Evolutionary conservation across 108 stramenopile species (phyloP), one percentile per base, ranked within the genome.

Genomic region (Thalassiosira profunda): DNA sequence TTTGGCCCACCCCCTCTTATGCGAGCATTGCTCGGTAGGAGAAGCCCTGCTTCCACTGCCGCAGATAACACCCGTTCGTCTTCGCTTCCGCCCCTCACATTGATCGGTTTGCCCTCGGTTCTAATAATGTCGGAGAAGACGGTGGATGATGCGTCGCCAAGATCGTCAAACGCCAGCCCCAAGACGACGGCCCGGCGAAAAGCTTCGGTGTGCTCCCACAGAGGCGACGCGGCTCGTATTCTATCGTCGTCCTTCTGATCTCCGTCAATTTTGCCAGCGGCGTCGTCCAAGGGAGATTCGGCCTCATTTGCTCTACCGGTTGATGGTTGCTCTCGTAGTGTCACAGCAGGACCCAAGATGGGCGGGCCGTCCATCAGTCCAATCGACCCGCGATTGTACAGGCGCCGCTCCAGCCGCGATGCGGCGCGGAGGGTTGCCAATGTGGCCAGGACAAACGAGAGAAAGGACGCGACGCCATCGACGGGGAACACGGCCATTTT

Each of bases 351-450:
- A 24, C 80, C 70, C 9, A 81, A 48, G 36, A 90, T 90, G 20
- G 68, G 64, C 12, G 90, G 90, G 17, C 90, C 90, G 18, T 92
- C 84, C 80, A 92, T 84, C 21, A 92, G 46, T 11, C 90, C 90
- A 42, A 92, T 87, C 15, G 66, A 53, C 5, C 82, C 83, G 48
- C 84, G 62, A 7, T 73, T 58, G 29, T 26, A 34, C n/a, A 87
- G 52, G 44, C 85, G 85, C 8, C 58, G 31, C 3, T 61, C 79
- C 7, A 79, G 36, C 9, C 87, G 63, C 11, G 90, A 92, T 4
- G 82, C 87, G 35, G 90, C 90, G 21, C 83, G 84, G n/a, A 92
- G 57, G 0, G 86, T 87, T 3, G 90, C 84, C 42, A 89, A 33
- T 37, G 83, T 74, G 9, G 85, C 59, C 38, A 76, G 26, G 14